These are phyloP conservation scores for Boletus patriciae DNA, from an alignment of 768 basidiomycete genomes.

Conservation along the genomic window DNA sequence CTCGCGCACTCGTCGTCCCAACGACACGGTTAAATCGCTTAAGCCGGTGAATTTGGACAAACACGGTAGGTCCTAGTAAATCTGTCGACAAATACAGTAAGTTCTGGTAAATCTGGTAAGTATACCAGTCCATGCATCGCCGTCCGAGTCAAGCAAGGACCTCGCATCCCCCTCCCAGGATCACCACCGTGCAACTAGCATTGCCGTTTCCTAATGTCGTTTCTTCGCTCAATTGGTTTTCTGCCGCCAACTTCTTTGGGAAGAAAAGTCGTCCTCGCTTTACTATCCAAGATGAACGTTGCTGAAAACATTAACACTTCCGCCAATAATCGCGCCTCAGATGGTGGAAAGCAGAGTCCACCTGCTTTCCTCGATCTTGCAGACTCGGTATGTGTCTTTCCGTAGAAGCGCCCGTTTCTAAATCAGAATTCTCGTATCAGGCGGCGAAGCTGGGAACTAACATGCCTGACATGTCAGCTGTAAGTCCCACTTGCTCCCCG, in stretches of 20 bases:
- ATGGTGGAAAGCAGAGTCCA: slow-evolving; percentile 81
- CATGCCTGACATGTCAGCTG: slow-evolving; percentile 83
- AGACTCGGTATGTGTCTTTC: slow-evolving; percentile 69
- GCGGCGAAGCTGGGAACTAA: slow-evolving; percentile 82
- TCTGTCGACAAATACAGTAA: too few species aligned
- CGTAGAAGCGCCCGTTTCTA: slow-evolving; percentile 8
- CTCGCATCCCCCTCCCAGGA: slow-evolving; percentile 40
- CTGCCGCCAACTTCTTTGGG: slow-evolving; percentile 49
- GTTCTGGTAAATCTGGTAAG: too few species aligned
- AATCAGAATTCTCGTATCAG: slow-evolving; percentile 37
- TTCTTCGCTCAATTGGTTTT: slow-evolving; percentile 50
- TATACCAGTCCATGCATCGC: too few species aligned
- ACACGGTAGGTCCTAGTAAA: too few species aligned
- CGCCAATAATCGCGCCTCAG: slow-evolving; percentile 69
- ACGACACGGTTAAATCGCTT: too few species aligned
- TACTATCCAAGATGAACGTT: slow-evolving; percentile 63
- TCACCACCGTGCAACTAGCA: slow-evolving; percentile 67
- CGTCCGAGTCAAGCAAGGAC: too few species aligned
- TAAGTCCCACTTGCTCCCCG: slow-evolving; percentile 42
- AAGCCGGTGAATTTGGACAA: too few species aligned
- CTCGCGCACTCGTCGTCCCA: too few species aligned
- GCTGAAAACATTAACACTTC: slow-evolving; percentile 69
- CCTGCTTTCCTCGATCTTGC: slow-evolving; percentile 93
- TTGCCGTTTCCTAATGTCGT: slow-evolving; percentile 52
- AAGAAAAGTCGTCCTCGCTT: slow-evolving; percentile 51